Base-by-base conservation (phyloP, 2,329 filamentous ascomycete genomes). In the Mycogone perniciosa region DNA sequence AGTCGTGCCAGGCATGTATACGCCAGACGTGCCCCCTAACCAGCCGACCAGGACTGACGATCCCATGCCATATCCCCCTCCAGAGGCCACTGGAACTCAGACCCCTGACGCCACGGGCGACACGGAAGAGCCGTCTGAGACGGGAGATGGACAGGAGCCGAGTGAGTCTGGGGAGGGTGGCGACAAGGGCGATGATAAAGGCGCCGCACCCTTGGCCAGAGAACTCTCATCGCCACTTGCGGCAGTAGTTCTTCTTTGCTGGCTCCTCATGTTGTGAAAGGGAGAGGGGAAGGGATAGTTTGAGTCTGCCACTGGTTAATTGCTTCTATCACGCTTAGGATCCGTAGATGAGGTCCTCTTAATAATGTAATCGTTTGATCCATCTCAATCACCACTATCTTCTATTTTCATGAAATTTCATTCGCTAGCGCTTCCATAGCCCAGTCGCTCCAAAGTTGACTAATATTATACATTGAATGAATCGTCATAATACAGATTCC, bases 221-320 rank as follows among this genome's bases (percentile, higher is more conserved):
- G 26, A 31, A 29, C 33, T 45, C 9, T 57, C 52, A 30, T 56
- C 54, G 31, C 38, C 56, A 4, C 39, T 55, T 10, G 55, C 46
- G 8, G 57, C 48, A 3, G 40, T 58, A 2, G 13, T 59, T 20
- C 41, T 50, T 8, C 33, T 59, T 7, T 41, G 34, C 5, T 59
- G 56, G 55, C 35, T 57, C 30, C 46, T 59, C 31, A 29, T 49
- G 6, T 34, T 44, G 31, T 53, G 13, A 53, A 20, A 8, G 11
- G 37, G 26, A n/a, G 10, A 10, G 7, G 20, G 38, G 4, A 20
- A 29, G 26, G 13, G 20, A 10, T 33, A 6, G 35, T 7, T n/a
- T 37, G 26, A 27, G 6, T 42, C 8, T 42, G 11, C 40, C 13
- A 7, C 26, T 26, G 26, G 13, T 10, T 42, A 11, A 20, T 26